phyloP scores from a whole-genome alignment of 83 land plant genomes.

The Isoetes engelmannii region DNA sequence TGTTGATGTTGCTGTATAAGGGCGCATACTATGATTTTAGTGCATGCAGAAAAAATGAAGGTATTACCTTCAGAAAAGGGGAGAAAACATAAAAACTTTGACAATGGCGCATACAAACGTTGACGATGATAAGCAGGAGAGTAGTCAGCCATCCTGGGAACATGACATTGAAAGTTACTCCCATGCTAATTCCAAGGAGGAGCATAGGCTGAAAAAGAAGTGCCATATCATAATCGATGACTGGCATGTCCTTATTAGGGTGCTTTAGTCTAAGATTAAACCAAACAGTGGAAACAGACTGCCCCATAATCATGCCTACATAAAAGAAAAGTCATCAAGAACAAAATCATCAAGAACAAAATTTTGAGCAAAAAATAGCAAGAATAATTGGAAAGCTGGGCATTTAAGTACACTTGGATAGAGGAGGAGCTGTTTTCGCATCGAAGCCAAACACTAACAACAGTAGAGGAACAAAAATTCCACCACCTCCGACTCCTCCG shows the following conservation, averaged over 20 bases:
- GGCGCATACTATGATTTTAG: too few species aligned
- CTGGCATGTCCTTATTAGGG: conserved; percentile 63
- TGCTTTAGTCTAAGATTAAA: conserved; percentile 63
- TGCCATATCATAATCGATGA: conserved; percentile 80
- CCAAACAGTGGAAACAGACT: conserved; percentile 65
- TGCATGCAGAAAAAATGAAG: neutral
- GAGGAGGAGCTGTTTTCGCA: conserved; percentile 54
- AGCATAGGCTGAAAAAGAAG: conserved; percentile 90
- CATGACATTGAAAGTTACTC: conserved; percentile 73
- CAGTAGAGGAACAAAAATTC: conserved; percentile 65
- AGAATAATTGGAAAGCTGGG: neutral
- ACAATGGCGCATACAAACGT: conserved; percentile 43
- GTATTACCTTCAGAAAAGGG: too few species aligned
- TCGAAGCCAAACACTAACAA: conserved; percentile 57
- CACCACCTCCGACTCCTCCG: conserved; percentile 74
- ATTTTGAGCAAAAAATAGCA: neutral
- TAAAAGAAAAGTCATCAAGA: neutral
- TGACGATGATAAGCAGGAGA: conserved; percentile 57
- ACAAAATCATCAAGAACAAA: neutral
- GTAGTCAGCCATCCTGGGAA: conserved; percentile 90
- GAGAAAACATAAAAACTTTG: too few species aligned
- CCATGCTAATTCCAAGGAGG: conserved; percentile 86
- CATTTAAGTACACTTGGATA: conserved; percentile 54
- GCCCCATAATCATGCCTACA: conserved; percentile 92
- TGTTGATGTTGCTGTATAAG: too few species aligned